phyloP scores from a whole-genome alignment of 2,329 filamentous ascomycete species.

The Cladosporium sp. region DNA sequence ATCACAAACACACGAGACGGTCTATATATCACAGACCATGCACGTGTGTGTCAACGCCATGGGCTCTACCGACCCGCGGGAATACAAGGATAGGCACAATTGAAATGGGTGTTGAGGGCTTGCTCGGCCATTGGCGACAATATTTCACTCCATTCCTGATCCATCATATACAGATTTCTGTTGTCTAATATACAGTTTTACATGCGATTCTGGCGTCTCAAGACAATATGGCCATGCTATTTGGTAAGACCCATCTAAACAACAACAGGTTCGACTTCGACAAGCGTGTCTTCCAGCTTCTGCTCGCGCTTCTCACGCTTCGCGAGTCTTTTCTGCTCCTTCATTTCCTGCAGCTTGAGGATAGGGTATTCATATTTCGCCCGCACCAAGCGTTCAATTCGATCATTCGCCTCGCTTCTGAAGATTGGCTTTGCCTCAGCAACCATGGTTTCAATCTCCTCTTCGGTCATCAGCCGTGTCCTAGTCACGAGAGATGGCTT shows the following conservation, averaged over 20 bases:
- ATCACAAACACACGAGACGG: background rate
- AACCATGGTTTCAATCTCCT: background rate
- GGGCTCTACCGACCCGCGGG: background rate
- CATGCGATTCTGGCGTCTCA: background rate
- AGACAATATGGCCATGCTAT: background rate
- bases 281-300: background rate
- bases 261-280: background rate
- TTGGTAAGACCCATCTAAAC: background rate
- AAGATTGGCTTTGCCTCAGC: background rate
- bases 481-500: background rate
- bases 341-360: background rate
- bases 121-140: background rate
- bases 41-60: background rate
- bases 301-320: background rate
- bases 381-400: background rate
- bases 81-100: background rate
- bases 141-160: background rate
- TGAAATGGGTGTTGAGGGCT: background rate
- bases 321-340: background rate
- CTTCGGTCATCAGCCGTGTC: background rate
- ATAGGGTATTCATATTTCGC: background rate
- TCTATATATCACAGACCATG: background rate
- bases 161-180: background rate
- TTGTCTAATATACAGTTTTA: slow-evolving; percentile 18
- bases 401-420: background rate